Evolutionary conservation across 2,329 filamentous ascomycete genomes (phyloP).

Genomic region (Botrytis aclada): DNA sequence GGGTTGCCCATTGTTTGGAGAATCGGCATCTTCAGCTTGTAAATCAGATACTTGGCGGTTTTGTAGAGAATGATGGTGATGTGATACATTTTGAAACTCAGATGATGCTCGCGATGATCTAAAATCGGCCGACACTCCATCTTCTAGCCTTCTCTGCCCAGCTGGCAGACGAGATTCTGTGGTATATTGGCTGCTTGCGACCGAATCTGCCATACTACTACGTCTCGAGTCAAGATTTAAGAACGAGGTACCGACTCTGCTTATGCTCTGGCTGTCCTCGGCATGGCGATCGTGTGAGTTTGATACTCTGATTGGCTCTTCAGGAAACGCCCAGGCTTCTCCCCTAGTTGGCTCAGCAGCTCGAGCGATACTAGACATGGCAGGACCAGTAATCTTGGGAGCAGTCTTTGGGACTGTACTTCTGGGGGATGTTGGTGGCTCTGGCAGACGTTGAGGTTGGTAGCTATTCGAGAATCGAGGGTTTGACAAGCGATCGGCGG

Average conservation of each 20-base stretch:
- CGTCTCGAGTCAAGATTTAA: slow-evolving; percentile 57
- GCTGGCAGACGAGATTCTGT: slow-evolving; percentile 68
- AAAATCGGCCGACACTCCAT: slow-evolving; percentile 48
- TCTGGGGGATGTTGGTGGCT: slow-evolving; percentile 20
- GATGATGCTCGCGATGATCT: slow-evolving; percentile 48
- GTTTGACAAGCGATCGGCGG: slow-evolving; percentile 47
- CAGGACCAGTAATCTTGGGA: slow-evolving; percentile 72
- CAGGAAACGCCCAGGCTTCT: slow-evolving; percentile 80
- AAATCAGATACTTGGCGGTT: slow-evolving; percentile 69
- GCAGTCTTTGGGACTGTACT: slow-evolving; percentile 57
- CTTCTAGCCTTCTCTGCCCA: slow-evolving; percentile 70
- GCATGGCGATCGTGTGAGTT: slow-evolving; percentile 47
- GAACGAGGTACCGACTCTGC: slow-evolving; percentile 39
- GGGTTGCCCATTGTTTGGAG: slow-evolving; percentile 60
- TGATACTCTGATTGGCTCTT: slow-evolving; percentile 58
- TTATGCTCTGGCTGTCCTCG: slow-evolving; percentile 40
- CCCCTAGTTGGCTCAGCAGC: slow-evolving; percentile 79
- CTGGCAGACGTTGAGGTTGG: slow-evolving; percentile 51
- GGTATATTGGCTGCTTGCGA: slow-evolving; percentile 77
- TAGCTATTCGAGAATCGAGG: slow-evolving; percentile 63
- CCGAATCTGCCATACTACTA: slow-evolving; percentile 73
- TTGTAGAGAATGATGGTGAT: slow-evolving; percentile 73
- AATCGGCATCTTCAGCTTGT: slow-evolving; percentile 55
- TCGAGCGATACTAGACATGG: slow-evolving; percentile 60
- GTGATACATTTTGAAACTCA: slow-evolving; percentile 46